Evolutionary conservation across 805 yeast genomes (phyloP), one percentile per base, ranked within the genome.

Genomic region (Candida boidinii): DNA sequence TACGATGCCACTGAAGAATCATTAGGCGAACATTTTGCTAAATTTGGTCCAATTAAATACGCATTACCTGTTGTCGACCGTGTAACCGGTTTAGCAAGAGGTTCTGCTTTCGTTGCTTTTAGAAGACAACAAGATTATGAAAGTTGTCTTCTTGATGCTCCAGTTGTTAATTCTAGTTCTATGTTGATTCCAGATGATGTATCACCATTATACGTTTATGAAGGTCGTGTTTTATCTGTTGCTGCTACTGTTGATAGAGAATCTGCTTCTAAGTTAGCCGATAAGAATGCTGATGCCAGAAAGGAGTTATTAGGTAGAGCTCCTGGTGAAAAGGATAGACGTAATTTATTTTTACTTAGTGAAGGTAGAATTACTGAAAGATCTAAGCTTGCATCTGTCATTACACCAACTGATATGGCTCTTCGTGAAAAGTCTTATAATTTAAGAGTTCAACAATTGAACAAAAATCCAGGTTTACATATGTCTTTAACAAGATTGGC

Each of bases 51-150:
- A 6, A 86, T 92, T 16, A 79, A 81, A 46, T 92, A 87, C 53
- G 98, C 98, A 1, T 67, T 92, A 28, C 96, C 97, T 0, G 98
- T 92, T 11, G 66, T 80, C 41, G 98, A 92, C 50, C 82, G 67
- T 49, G 80, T 67, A 35, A 78, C 95, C 3, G 94, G 94, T 5
- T 62, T 84, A 39, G 90, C 97, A 10, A 83, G 70, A 53, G 98
- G 98, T 41, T 81, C 96, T 1, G 98, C 96, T 0, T 92, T 92
- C 53, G 95, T 92, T 27, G 94, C 95, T 0, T 92, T 92, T 53
- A 57, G 54, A 31, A 62, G 68, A 16, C 73, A 72, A 34, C 76
- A 68, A 4, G 73, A 81, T 3, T 83, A 75, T 46, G 67, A 68
- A 21, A 68, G 71, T 33, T 88, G 96, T 60, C 53, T 88, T 23